Evolutionary conservation across 805 yeast species (phyloP), one percentile per base, ranked within the genome.

Genomic region (Lachancea lanzarotensis): DNA sequence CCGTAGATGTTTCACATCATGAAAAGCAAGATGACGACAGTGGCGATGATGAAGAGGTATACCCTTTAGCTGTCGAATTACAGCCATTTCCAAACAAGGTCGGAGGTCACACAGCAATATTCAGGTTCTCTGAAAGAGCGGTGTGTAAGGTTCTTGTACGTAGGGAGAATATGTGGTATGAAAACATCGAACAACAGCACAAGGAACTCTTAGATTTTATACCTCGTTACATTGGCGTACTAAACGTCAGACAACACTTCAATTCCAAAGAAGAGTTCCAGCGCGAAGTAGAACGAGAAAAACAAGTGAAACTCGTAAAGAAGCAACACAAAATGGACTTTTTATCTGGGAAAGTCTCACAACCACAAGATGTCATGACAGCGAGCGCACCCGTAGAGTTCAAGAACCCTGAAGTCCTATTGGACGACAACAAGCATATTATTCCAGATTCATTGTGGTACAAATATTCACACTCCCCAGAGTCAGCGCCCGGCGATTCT

Each of bases 51-150:
- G 63, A 63, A 9, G 63, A 67, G 6, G 67, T 71, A 34, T 84
- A 72, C 52, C 84, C 89, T 2, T 66, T 88, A 26, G 85, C 96
- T 1, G 96, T 90, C 1, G 97, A 91, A 61, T 67, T 91, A 47
- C 78, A 86, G 43, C 98, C 98, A 1, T 91, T 90, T 66, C 81
- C 82, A 45, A 89, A 93, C 60, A 89, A 86, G 59, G 98, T 93
- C 18, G 99, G 99, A 7, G 99, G 99, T 0, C 99, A 93, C 62
- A 91, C 97, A 0, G 97, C 97, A 1, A 89, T 93, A 30, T 93
- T 91, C 68, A 77, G 91, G 52, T 93, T 93, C 60, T 84, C 95
- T 3, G 85, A 81, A 53, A 73, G 86, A 47, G 98, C 97, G 0
- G 96, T 93, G 15, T 93, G 98, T 65, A 93, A 93, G 64, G 93